Evolutionary conservation across 1,284 basidiomycete species (phyloP).

Genomic region (Rhodotorula sp.): DNA sequence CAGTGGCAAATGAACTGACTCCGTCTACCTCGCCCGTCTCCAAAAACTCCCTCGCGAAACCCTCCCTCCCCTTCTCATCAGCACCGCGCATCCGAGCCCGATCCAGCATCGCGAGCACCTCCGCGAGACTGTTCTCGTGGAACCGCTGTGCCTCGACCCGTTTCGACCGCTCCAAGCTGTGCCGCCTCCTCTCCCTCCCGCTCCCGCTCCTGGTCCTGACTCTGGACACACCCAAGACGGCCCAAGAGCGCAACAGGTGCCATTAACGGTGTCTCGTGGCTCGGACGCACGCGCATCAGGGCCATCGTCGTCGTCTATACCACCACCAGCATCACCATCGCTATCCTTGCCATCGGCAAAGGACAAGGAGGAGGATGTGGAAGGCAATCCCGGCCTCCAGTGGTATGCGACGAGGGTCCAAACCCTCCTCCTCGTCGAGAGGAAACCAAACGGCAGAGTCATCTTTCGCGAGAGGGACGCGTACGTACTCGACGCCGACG

Average conservation of each 20-base stretch:
- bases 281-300: too few relatives aligned
- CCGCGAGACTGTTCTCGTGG: conserved; percentile 43
- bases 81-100: conserved; percentile 22
- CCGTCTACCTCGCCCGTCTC: background rate
- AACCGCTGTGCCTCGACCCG: conserved; percentile 36
- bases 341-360: too few relatives aligned
- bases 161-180: conserved; percentile 15
- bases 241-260: too few relatives aligned
- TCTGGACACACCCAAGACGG: background rate
- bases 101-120: conserved; percentile 38
- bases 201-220: background rate
- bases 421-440: conserved; percentile 35
- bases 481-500: conserved; percentile 21
- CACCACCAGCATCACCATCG: too few relatives aligned
- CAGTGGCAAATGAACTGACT: background rate
- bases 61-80: background rate
- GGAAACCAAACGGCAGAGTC: conserved; percentile 15
- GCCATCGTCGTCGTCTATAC: too few relatives aligned
- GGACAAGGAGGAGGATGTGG: too few relatives aligned
- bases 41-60: background rate
- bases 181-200: conserved; percentile 21
- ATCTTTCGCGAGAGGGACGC: conserved; percentile 38
- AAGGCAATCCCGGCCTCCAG: conserved; percentile 4
- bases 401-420: conserved; percentile 44
- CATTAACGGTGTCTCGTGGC: too few relatives aligned